Evolutionary conservation across 345 rosid genomes (phyloP), one percentile per base, ranked within the genome.

Genomic region (Isatis tinctoria): DNA sequence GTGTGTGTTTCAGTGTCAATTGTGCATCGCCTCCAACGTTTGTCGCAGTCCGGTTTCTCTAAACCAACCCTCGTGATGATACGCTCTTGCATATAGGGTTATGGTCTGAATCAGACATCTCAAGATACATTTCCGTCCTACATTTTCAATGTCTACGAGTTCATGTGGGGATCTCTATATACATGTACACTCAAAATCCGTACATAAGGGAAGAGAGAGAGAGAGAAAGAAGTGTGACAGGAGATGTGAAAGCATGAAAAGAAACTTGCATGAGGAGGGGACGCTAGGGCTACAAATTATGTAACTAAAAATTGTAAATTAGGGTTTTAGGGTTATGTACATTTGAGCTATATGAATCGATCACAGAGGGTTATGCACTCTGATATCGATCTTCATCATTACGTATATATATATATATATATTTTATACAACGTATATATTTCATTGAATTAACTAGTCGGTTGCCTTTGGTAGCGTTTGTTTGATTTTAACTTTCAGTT

Each of bases 1-100:
- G 70, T 69, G 65, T 75, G 79, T 76, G 33, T 76, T 76, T 76
- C 79, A 69, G 79, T 62, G 74, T 69, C 65, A 61, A 53, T 44
- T 62, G 48, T 47, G 52, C 67, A 58, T 28, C 43, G 43, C 67
- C 58, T 24, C 60, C 47, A 10, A 64, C 63, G 26, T 60, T 67
- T 60, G 73, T 58, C 26, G 24, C 28, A 49, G 36, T 60, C 56
- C 45, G 40, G 39, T 60, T 61, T 51, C 27, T 33, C 54, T 18
- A 60, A 59, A 67, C 78, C 73, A 51, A 22, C 56, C 26, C 53
- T 60, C 67, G 53, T 67, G 67, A 58, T 57, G 78, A 47, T 66
- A 8, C 20, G 49, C 40, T 74, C 52, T 74, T 65, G 26, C 17
- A 3, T 14, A 12, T 67, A 67, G 74, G 47, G 69, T 67, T 59